Conservation (phyloP, 768 basidiomycete genomes). For the Naganishia vishniacii region DNA sequence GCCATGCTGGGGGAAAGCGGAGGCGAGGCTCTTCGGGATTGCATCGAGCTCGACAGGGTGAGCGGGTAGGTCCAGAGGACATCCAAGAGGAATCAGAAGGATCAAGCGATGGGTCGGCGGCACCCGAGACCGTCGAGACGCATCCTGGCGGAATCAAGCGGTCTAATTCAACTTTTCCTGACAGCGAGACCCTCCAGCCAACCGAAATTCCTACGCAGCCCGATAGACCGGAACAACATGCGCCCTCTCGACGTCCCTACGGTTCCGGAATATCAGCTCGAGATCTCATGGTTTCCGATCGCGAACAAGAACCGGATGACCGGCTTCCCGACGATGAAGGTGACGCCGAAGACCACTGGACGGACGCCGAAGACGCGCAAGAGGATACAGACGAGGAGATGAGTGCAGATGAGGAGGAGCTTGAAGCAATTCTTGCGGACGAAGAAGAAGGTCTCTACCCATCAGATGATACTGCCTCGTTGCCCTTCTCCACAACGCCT, state of each 20-base stretch:
- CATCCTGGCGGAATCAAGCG: too few relatives aligned
- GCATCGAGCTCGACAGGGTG: background rate
- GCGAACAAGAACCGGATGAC: background rate
- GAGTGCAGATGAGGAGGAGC: conserved; percentile 22
- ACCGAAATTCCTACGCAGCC: too few relatives aligned
- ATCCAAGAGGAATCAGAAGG: too few relatives aligned
- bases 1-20: background rate
- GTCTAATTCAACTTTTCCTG: too few relatives aligned
- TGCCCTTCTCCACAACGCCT: conserved; percentile 42
- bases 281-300: conserved; percentile 9
- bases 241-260: background rate
- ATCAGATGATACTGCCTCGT: conserved; percentile 20
- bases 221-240: too few relatives aligned
- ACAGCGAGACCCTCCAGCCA: too few relatives aligned
- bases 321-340: background rate
- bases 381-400: conserved; percentile 48
- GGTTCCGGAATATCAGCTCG: conserved; percentile 16
- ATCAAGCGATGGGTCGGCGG: too few relatives aligned
- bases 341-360: conserved; percentile 18
- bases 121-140: too few relatives aligned
- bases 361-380: conserved; percentile 28
- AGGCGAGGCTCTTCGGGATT: conserved; percentile 4
- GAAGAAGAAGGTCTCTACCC: conserved; percentile 28
- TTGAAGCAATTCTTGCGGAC: conserved; percentile 45
- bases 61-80: background rate